Base-by-base conservation (phyloP, 164 flowering plant genomes). In the Magnolia changhungtana region DNA sequence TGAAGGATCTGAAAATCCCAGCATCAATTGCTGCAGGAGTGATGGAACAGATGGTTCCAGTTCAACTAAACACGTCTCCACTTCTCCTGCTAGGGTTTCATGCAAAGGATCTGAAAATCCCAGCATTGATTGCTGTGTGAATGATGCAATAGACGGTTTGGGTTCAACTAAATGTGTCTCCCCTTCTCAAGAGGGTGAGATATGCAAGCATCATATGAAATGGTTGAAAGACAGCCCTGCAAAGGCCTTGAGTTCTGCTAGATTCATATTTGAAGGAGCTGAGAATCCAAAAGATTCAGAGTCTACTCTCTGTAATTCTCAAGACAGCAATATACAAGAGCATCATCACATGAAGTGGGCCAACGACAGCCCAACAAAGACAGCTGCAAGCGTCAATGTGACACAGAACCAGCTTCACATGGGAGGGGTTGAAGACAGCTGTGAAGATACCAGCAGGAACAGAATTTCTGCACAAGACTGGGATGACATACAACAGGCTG, bases 291-390 rank as follows among this genome's bases (percentile, higher is more conserved):
- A 49, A 51, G 58, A 64, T 50, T 63, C 67, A 71, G 74, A 71
- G 49, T 71, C 71, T 63, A 63, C 45, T 55, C 52, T 67, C 49
- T 73, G 67, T 24, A 24, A 75, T 72, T 67, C 67, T 72, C 76
- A 50, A 50, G 68, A 65, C 7, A 11, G 68, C 27, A 49, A 18
- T 14, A 49, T 29, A 27, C 50, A 68, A 37, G 45, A 37, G 45
- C 45, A 37, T 37, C 45, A 37, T 37, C 45, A 37, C 45, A 37
- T 37, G 45, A 37, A 37, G 50, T 19, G 9, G 14, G 13, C 31
- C 69, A 72, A 72, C 10, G 51, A 77, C n/a, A 20, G 37, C 61
- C 52, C 52, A 72, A 37, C 51, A 65, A 63, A 63, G 21, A 21
- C 9, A 63, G 29, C 69, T 24, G 37, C 31, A 21, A 61, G 77